Percentiles rank a stretch among this genome's conserved stretches.
Evolutionary conservation across 176 grass and related monocot species (phyloP).

Genomic region (Cocos nucifera): DNA sequence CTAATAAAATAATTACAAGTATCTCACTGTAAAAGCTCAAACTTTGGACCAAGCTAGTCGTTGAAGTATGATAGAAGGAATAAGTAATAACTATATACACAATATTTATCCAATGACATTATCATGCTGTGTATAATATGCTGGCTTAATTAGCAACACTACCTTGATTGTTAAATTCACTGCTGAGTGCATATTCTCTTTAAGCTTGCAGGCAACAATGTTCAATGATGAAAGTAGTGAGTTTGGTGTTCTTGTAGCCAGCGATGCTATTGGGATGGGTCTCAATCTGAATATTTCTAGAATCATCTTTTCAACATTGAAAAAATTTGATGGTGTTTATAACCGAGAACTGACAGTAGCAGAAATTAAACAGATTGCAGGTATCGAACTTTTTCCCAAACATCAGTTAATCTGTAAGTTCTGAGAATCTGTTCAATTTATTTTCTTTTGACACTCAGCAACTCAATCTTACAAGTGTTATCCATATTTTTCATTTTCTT

Average conservation of each 20-base stretch:
- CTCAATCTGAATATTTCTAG: constrained; percentile 99
- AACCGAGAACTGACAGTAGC: constrained; percentile 52
- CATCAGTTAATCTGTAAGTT: too few species aligned
- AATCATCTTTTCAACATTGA: constrained; percentile 91
- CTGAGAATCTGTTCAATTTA: too few species aligned
- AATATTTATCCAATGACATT: too few species aligned
- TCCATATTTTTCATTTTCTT: constrained; percentile 9
- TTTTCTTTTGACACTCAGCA: too few species aligned
- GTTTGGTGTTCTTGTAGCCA: constrained; percentile 92
- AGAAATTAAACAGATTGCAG: constrained; percentile 98
- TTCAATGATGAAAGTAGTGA: constrained; percentile 92
- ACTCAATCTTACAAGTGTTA: too few species aligned
- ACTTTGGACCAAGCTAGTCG: too few species aligned
- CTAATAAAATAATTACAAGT: too few species aligned
- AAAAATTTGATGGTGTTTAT: constrained; percentile 71
- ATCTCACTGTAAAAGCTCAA: too few species aligned
- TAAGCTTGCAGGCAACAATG: constrained; percentile 66
- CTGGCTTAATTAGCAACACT: constrained; percentile 10
- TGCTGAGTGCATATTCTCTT: constrained; percentile 18
- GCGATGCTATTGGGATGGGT: constrained; percentile 97
- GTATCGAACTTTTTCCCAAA: constrained; percentile 20
- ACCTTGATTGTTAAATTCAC: constrained; percentile 2
- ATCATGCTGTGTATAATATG: too few species aligned
- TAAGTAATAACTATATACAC: too few species aligned
- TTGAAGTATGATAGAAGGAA: too few species aligned